Base-by-base conservation (phyloP, 2,329 filamentous ascomycete species). In the Pseudogymnoascus sp. region DNA sequence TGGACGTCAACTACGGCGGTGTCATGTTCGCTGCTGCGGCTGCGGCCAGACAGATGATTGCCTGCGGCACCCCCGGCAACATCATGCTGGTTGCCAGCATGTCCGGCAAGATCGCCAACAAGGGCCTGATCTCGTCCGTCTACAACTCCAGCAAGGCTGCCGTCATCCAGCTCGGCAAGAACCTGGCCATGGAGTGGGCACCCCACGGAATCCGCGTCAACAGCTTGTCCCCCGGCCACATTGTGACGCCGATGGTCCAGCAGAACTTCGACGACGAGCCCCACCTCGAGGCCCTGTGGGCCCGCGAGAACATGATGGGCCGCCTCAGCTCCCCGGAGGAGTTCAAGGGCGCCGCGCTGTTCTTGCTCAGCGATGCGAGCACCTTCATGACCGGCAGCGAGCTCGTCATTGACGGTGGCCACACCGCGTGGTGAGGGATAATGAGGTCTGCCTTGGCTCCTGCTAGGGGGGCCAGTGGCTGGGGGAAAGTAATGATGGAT, bases 31-130 rank as follows among this genome's bases (percentile, higher is more conserved):
- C 93, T 71, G 90, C 92, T 2, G 88, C 87, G 18, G 85, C 84
- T 4, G 88, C 96, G 6, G 93, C 92, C 25, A 89, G 90, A 71
- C 92, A 97, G 71, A 78, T 97, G 65, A 94, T 96, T 85, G 86
- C 87, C 71, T 84, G 89, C 70, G 86, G 92, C 72, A 79, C 82
- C 4, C 79, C 83, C 0, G 93, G 92, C 38, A 94, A 88, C 77
- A 92, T 97, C 73, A 90, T 97, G 69, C 88, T 96, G 78, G 94
- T 96, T 70, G 93, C 92, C 28, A 94, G 89, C 81, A 97, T 97
- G 93, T 92, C 88, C 59, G 93, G 92, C 43, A 47, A 47, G 41
- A 25, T 60, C 20, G 58, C 58, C 6, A 60, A 60, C 58, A 60
- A 60, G 58, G 58, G 58, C 1, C 43, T 60, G 7, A 47, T 60